phyloP scores from a whole-genome alignment of 192 early-diverging fungal genomes.

The Coemansia sp. region DNA sequence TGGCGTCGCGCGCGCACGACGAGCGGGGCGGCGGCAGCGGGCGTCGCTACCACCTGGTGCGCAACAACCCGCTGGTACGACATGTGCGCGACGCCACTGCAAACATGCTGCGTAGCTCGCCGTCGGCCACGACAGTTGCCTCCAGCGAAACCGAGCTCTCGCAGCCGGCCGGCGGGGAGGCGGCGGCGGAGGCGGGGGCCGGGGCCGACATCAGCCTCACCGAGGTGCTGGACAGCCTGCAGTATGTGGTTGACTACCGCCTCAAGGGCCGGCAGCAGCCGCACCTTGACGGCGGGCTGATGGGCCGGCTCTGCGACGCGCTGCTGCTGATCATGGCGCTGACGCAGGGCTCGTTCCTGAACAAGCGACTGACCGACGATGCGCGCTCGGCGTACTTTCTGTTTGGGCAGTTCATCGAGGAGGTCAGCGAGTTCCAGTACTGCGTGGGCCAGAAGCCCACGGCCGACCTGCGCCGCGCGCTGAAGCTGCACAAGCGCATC shows the following conservation, averaged over 20 bases:
- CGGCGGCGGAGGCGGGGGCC: background rate
- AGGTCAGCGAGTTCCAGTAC: conserved; percentile 86
- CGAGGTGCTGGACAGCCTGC: conserved; percentile 83
- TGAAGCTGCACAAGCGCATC: conserved; percentile 64
- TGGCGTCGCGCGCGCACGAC: conserved; percentile 29
- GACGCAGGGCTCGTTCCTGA: conserved; percentile 58
- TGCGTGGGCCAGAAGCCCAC: conserved; percentile 74
- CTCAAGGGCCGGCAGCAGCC: conserved; percentile 80
- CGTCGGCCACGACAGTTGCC: conserved; percentile 29
- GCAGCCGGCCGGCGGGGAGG: conserved; percentile 39
- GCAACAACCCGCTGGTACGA: conserved; percentile 43
- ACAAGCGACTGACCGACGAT: conserved; percentile 62
- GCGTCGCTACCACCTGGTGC: conserved; percentile 42
- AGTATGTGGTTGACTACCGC: conserved; percentile 92
- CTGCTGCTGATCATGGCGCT: conserved; percentile 76
- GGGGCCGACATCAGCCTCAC: conserved; percentile 28
- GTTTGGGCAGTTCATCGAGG: conserved; percentile 93
- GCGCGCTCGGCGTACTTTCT: conserved; percentile 83
- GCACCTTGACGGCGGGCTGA: conserved; percentile 73
- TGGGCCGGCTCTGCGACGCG: conserved; percentile 82
- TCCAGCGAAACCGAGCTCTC: conserved; percentile 16
- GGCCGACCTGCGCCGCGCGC: conserved; percentile 71
- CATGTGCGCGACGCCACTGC: conserved; percentile 41
- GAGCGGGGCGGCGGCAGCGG: conserved; percentile 4
- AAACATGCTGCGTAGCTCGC: conserved; percentile 40